Evolutionary conservation across 163 green algal species (phyloP).

Genomic region (Trebouxia gelatinosa): DNA sequence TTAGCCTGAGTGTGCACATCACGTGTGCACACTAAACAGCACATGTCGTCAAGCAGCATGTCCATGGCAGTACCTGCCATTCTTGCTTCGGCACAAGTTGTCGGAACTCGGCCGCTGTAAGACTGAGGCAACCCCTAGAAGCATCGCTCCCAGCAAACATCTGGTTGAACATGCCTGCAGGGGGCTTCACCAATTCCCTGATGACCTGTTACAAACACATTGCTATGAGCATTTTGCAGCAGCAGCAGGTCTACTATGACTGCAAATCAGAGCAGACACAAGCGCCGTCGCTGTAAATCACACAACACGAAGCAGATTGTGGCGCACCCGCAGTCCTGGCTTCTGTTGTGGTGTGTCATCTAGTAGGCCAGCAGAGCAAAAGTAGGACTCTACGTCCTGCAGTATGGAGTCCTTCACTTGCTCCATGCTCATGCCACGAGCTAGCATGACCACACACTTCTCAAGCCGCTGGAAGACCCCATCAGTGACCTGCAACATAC

Average conservation of each 20-base stretch:
- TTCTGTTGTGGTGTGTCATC: slow-evolving; percentile 35
- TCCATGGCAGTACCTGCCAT: background rate
- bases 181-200: slow-evolving; percentile 11
- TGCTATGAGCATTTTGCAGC: too few species aligned
- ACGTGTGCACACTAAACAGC: background rate
- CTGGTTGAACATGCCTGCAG: background rate
- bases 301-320: too few species aligned
- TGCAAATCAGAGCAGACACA: too few species aligned
- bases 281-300: too few species aligned
- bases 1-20: background rate
- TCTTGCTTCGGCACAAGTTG: slow-evolving; percentile 6
- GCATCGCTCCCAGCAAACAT: slow-evolving; percentile 10
- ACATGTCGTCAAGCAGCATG: background rate
- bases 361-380: slow-evolving; percentile 33
- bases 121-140: background rate
- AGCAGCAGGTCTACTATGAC: too few species aligned
- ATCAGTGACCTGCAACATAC: slow-evolving; percentile 8
- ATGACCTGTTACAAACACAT: slow-evolving; percentile 15
- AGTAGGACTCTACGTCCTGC: slow-evolving; percentile 35
- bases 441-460: slow-evolving; percentile 16
- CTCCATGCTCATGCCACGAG: slow-evolving; percentile 9
- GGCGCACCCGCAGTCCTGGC: slow-evolving; percentile 25
- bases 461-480: slow-evolving; percentile 16
- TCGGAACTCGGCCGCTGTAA: slow-evolving; percentile 13
- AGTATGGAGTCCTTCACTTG: slow-evolving; percentile 33